These are phyloP conservation scores for Botryobasidium botryosum DNA, from an alignment of 768 basidiomycete species.

Conservation along the genomic window DNA sequence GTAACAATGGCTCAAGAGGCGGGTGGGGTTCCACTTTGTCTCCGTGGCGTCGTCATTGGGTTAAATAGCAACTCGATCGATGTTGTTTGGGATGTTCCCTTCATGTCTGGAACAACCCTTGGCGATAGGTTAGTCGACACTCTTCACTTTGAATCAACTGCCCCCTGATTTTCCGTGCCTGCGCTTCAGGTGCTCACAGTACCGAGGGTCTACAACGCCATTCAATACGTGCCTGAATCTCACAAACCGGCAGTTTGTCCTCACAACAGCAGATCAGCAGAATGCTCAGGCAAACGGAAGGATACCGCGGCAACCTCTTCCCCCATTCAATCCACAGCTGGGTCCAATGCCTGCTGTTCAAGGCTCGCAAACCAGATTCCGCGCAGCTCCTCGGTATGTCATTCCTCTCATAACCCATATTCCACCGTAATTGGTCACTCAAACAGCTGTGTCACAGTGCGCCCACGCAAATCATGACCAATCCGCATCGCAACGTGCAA, in stretches of 20 bases:
- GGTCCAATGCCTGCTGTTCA: not conserved
- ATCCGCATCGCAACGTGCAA: constrained; percentile 33
- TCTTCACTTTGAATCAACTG: not conserved
- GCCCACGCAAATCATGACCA: constrained; percentile 56
- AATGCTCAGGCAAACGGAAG: too few relatives aligned
- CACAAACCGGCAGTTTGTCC: constrained; percentile 68
- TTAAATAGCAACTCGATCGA: constrained; percentile 79
- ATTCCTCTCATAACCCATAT: constrained; percentile 8
- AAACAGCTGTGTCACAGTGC: constrained; percentile 11
- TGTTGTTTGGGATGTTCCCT: constrained; percentile 89
- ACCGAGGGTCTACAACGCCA: constrained; percentile 77
- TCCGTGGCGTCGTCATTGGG: constrained; percentile 88
- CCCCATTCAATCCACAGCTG: constrained; percentile 20
- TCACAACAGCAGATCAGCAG: constrained; percentile 29
- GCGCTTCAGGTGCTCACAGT: constrained; percentile 73
- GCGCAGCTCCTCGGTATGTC: not conserved
- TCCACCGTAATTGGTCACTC: constrained; percentile 15
- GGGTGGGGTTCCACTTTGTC: constrained; percentile 75
- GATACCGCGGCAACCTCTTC: too few relatives aligned
- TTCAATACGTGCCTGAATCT: constrained; percentile 84
- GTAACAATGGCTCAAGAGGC: constrained; percentile 95
- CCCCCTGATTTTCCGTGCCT: constrained; percentile 5
- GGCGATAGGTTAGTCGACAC: constrained; percentile 44
- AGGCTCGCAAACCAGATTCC: not conserved
- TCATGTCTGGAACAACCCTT: constrained; percentile 82